Conservation (phyloP, 1,284 basidiomycete genomes). For the Coriolopsis trogii region DNA sequence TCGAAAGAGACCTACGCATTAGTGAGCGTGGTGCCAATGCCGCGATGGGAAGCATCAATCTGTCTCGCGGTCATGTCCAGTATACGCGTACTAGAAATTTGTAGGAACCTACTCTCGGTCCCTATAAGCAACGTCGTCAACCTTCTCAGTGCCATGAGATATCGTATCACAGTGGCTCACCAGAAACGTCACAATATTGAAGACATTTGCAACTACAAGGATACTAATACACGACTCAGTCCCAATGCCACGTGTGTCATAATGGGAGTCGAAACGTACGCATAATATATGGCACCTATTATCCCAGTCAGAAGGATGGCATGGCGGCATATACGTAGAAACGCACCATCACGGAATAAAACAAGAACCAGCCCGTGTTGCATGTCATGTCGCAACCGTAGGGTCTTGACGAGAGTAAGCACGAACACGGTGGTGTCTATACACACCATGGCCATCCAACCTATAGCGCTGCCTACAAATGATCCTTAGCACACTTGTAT, state of each 20-base stretch:
- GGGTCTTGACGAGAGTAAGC: conserved; percentile 10
- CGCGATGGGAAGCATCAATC: conserved; percentile 10
- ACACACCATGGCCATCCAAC: conserved; percentile 14
- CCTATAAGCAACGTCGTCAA: no score
- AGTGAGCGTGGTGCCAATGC: conserved; percentile 19
- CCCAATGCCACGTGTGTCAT: background rate
- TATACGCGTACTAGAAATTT: no score
- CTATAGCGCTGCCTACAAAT: conserved; percentile 4
- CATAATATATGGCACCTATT: conserved; percentile 20
- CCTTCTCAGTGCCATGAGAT: no score
- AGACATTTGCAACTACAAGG: conserved; percentile 17
- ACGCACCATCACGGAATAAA: conserved; percentile 21
- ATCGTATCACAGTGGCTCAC: conserved; percentile 14
- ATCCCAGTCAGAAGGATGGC: no score
- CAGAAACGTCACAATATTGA: conserved; percentile 26
- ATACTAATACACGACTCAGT: conserved; percentile 9
- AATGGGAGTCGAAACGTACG: background rate
- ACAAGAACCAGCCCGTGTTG: conserved; percentile 6
- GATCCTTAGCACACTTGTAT: background rate
- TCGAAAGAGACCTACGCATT: conserved; percentile 25
- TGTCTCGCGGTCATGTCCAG: background rate
- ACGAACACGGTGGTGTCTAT: conserved; percentile 16
- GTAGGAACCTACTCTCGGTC: no score
- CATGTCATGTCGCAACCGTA: conserved; percentile 3
- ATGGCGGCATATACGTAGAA: no score